Percentiles rank a stretch among this genome's conserved stretches.
Evolutionary conservation across 2,329 filamentous ascomycete species (phyloP).

Genomic region (Grosmannia huntii): DNA sequence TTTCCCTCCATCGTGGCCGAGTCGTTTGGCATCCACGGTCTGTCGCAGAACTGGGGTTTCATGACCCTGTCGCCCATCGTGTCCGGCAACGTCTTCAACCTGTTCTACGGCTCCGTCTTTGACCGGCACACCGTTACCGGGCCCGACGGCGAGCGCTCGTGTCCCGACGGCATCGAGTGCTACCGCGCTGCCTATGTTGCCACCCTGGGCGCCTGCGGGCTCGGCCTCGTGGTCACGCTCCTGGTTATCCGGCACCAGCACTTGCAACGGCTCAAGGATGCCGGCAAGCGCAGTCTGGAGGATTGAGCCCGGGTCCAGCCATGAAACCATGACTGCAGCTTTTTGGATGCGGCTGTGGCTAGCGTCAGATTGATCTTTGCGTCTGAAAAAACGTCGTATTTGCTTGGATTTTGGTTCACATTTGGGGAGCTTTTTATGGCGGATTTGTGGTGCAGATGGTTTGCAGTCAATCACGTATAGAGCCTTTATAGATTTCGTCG

Average conservation of each 20-base stretch:
- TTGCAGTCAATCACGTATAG: neutral
- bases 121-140: conserved; percentile 64
- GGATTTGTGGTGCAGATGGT: neutral
- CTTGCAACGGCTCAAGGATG: conserved; percentile 23
- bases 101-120: conserved; percentile 76
- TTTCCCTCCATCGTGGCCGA: conserved; percentile 84
- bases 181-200: conserved; percentile 72
- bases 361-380: too few species aligned
- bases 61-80: conserved; percentile 85
- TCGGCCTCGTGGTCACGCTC: conserved; percentile 57
- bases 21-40: conserved; percentile 75
- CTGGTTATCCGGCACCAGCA: conserved; percentile 55
- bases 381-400: neutral
- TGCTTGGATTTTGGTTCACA: neutral
- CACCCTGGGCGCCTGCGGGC: conserved; percentile 58
- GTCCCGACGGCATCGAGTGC: conserved; percentile 65
- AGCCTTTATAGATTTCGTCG: neutral
- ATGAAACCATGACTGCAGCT: neutral
- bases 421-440: neutral
- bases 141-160: conserved; percentile 57
- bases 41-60: conserved; percentile 92
- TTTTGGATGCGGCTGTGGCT: neutral
- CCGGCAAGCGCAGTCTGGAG: conserved; percentile 12
- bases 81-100: conserved; percentile 82
- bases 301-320: conserved; percentile 2